These are phyloP conservation scores for Aechmea fasciata DNA, from an alignment of 176 grass and related monocot species.

Conservation along the genomic window DNA sequence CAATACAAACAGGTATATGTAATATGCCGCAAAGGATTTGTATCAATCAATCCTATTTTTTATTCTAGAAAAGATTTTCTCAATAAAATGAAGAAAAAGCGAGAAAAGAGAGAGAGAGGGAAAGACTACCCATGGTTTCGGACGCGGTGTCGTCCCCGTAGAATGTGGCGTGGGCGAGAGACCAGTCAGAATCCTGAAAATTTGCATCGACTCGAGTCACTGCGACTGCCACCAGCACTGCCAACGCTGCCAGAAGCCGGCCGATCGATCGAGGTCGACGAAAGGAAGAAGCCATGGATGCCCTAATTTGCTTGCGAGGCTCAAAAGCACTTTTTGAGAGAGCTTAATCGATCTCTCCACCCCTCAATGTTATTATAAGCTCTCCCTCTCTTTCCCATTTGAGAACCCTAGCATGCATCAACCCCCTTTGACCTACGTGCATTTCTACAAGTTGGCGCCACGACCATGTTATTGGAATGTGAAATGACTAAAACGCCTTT, in stretches of 20 bases:
- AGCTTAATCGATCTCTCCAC: conserved; percentile 9
- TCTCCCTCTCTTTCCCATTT: background rate
- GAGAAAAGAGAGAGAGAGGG: background rate
- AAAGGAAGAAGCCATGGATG: conserved; percentile 19
- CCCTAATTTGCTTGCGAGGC: background rate
- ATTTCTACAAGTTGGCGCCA: conserved; percentile 28
- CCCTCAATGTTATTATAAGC: conserved; percentile 7
- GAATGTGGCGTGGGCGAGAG: conserved; percentile 43
- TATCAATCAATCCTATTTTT: too few relatives aligned
- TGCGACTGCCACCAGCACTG: background rate
- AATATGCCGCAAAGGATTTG: too few relatives aligned
- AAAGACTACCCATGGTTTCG: conserved; percentile 46
- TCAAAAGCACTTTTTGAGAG: background rate
- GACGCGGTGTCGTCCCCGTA: conserved; percentile 47
- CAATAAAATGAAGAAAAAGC: background rate
- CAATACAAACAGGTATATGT: too few relatives aligned
- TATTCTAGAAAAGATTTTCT: too few relatives aligned
- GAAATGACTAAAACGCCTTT: conserved; percentile 16
- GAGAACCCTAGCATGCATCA: conserved; percentile 9
- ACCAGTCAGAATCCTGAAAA: conserved; percentile 22
- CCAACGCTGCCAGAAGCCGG: too few relatives aligned
- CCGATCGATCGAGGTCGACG: background rate
- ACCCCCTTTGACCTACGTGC: background rate
- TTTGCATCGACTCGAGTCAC: background rate
- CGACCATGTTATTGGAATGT: conserved; percentile 11